These are phyloP conservation scores for Pilatotrama ljubarskyi DNA, from an alignment of 768 basidiomycete genomes.

Conservation along the genomic window DNA sequence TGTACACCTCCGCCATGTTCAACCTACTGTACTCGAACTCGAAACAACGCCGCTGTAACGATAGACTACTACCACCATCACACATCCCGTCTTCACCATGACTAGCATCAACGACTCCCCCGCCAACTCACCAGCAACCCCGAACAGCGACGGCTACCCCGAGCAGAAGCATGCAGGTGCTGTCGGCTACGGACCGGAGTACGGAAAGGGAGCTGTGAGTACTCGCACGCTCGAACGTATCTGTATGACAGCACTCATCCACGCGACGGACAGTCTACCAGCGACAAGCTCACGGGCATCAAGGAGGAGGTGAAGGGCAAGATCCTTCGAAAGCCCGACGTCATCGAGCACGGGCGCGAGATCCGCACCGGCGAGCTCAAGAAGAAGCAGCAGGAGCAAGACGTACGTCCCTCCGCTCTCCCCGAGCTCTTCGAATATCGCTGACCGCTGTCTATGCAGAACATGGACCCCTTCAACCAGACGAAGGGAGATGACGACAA, in stretches of 20 bases:
- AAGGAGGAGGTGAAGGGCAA: slow-evolving; percentile 44
- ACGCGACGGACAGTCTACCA: slow-evolving; percentile 23
- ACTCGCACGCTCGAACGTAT: neutral
- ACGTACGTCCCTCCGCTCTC: slow-evolving; percentile 6
- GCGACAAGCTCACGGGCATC: slow-evolving; percentile 39
- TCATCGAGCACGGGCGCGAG: slow-evolving; percentile 40
- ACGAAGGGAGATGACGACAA: neutral
- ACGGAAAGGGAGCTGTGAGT: slow-evolving; percentile 34
- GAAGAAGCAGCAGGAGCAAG: slow-evolving; percentile 36
- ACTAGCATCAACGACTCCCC: slow-evolving; percentile 8
- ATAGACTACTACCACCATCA: neutral
- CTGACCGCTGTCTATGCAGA: neutral
- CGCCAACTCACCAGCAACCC: neutral
- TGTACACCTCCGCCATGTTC: too few species aligned
- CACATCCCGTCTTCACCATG: neutral
- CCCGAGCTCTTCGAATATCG: neutral
- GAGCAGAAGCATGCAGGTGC: slow-evolving; percentile 45
- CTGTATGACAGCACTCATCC: too few species aligned
- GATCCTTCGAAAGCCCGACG: slow-evolving; percentile 36
- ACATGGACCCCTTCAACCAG: neutral
- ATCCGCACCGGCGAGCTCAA: slow-evolving; percentile 42
- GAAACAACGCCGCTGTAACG: neutral
- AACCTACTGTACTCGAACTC: neutral
- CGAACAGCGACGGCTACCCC: slow-evolving; percentile 30
- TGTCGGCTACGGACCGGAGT: slow-evolving; percentile 42